Evolutionary conservation across 225 moss, liverwort and hornwort species (phyloP).

Genomic region (Straminergon stramineum): DNA sequence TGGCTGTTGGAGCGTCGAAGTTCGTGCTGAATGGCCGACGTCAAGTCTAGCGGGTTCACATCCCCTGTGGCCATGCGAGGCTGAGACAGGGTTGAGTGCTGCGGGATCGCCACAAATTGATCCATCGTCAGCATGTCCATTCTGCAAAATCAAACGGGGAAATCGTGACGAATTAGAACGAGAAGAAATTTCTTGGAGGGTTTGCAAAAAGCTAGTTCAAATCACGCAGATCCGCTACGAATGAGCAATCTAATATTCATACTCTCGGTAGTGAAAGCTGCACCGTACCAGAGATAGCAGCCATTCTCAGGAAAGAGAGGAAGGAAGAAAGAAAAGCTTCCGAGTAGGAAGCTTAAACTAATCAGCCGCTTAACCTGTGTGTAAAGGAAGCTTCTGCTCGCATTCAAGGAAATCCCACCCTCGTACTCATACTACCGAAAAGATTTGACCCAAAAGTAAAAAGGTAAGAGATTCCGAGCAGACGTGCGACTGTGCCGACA

Average conservation of each 20-base stretch:
- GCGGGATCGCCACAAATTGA: not conserved
- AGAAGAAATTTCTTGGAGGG: not conserved
- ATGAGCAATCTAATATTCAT: not conserved
- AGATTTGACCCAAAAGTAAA: not conserved
- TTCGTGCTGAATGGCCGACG: constrained; percentile 27
- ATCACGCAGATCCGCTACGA: not conserved
- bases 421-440: not conserved
- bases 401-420: not conserved
- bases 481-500: not conserved
- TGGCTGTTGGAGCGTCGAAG: constrained; percentile 9
- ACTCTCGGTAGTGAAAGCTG: not conserved
- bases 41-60: constrained; percentile 21
- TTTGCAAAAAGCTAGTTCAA: not conserved
- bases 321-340: not conserved
- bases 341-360: not conserved
- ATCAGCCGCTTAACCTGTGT: not conserved
- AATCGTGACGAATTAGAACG: not conserved
- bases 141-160: not conserved
- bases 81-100: constrained; percentile 12
- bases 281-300: not conserved
- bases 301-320: not conserved
- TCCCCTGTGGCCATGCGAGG: not conserved
- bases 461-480: not conserved
- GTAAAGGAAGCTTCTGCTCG: not conserved
- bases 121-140: not conserved